Conservation (phyloP, 2,329 filamentous ascomycete species). For the Aspergillus ibericus region DNA sequence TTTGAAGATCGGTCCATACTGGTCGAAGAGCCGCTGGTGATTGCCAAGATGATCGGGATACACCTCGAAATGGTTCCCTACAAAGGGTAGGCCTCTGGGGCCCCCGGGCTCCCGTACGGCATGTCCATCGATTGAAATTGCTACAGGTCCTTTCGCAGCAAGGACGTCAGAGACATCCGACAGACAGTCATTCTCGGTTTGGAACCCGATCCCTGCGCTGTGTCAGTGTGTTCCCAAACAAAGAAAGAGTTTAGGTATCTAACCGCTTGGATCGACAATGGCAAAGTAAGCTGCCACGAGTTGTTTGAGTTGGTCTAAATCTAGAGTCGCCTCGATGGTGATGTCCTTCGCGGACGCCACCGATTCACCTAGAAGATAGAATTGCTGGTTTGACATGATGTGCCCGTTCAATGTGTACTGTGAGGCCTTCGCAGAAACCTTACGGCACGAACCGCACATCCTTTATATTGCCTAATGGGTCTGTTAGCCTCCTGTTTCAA, state of each 20-base stretch:
- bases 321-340: conserved; percentile 22
- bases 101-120: conserved; percentile 25
- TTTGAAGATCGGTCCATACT: conserved; percentile 54
- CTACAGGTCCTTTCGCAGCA: conserved; percentile 14
- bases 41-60: conserved; percentile 61
- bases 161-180: conserved; percentile 20
- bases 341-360: conserved; percentile 22
- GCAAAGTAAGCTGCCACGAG: conserved; percentile 32
- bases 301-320: conserved; percentile 21
- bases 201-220: conserved; percentile 25
- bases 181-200: conserved; percentile 11
- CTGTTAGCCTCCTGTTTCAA: too few species aligned
- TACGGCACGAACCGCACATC: too few species aligned
- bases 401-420: background rate
- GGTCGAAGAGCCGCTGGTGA: conserved; percentile 55
- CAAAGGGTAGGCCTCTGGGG: conserved; percentile 31
- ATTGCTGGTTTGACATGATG: conserved; percentile 20
- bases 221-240: background rate
- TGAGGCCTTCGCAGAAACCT: too few species aligned
- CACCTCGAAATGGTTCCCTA: conserved; percentile 57
- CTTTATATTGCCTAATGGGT: too few species aligned
- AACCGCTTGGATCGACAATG: conserved; percentile 31
- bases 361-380: conserved; percentile 23
- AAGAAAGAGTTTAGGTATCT: background rate
- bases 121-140: conserved; percentile 30